Conservation (phyloP, 2,329 filamentous ascomycete genomes). For the Botrytis fabae region DNA sequence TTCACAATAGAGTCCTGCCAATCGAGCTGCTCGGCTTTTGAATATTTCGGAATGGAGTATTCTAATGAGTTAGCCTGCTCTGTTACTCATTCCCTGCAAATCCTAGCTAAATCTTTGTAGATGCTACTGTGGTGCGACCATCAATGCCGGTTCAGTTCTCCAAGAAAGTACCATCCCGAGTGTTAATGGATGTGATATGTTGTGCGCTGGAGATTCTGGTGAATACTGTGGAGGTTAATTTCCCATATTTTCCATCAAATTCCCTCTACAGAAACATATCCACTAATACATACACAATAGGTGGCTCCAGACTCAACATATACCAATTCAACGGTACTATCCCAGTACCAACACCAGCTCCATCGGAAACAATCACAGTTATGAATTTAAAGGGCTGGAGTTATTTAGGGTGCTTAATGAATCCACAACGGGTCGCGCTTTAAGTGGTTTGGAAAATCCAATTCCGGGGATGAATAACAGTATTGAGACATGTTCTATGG, state of each 20-base stretch:
- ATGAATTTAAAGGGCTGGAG: slow-evolving; percentile 24
- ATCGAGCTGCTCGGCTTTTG: slow-evolving; percentile 37
- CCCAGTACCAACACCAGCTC: slow-evolving; percentile 8
- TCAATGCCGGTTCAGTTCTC: slow-evolving; percentile 26
- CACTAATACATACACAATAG: background rate
- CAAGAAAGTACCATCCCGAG: slow-evolving; percentile 24
- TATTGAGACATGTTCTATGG: slow-evolving; percentile 34
- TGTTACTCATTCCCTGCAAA: no score
- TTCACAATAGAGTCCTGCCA: slow-evolving; percentile 42
- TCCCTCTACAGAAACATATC: background rate
- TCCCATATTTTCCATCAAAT: background rate
- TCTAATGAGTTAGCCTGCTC: slow-evolving; percentile 26
- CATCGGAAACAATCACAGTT: slow-evolving; percentile 28
- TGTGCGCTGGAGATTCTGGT: slow-evolving; percentile 36
- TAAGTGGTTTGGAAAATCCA: slow-evolving; percentile 21
- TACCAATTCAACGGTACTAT: slow-evolving; percentile 27
- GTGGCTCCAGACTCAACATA: slow-evolving; percentile 1
- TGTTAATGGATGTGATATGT: slow-evolving; percentile 32
- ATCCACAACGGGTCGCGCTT: slow-evolving; percentile 27
- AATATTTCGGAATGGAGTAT: slow-evolving; percentile 39
- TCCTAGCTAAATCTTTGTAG: background rate
- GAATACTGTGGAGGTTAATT: slow-evolving; percentile 41
- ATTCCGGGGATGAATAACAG: slow-evolving; percentile 31
- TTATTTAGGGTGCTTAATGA: slow-evolving; percentile 32
- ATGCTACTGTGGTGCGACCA: slow-evolving; percentile 36